Evolutionary conservation across 1,139 yeast genomes (phyloP).

Genomic region (Debaryomyces sp.): DNA sequence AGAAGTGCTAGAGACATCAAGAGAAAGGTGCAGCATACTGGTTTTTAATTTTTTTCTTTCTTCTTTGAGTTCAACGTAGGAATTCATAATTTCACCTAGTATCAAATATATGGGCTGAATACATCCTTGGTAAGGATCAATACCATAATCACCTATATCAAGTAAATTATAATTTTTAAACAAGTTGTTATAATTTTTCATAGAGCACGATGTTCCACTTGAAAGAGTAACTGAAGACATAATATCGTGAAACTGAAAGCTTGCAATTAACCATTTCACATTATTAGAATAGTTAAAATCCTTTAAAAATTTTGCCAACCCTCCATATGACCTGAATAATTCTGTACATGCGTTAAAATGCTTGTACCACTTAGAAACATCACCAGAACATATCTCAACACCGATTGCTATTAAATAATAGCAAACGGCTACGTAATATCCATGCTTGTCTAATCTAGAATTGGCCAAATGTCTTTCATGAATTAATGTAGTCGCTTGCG

Average conservation of each 20-base stretch:
- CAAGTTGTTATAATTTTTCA: constrained; percentile 36
- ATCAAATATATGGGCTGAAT: constrained; percentile 43
- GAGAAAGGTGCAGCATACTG: constrained; percentile 5
- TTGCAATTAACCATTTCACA: constrained; percentile 45
- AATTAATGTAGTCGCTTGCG: constrained; percentile 22
- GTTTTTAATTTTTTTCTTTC: constrained; percentile 11
- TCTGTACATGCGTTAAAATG: constrained; percentile 24
- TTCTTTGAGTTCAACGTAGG: constrained; percentile 29
- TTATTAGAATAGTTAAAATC: constrained; percentile 40
- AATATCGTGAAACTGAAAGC: constrained; percentile 50
- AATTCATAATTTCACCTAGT: constrained; percentile 45
- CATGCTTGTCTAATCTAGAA: constrained; percentile 18
- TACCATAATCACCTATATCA: constrained; percentile 35
- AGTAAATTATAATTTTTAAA: constrained; percentile 20
- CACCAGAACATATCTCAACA: constrained; percentile 46
- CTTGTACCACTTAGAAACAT: constrained; percentile 43
- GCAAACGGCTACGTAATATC: constrained; percentile 27
- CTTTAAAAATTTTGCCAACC: constrained; percentile 23
- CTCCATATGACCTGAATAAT: constrained; percentile 35
- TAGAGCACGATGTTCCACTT: constrained; percentile 40
- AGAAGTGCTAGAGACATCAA: constrained; percentile 3
- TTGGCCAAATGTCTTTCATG: constrained; percentile 11
- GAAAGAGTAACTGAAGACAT: constrained; percentile 36
- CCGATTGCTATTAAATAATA: constrained; percentile 34
- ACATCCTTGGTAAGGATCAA: constrained; percentile 55